Evolutionary conservation across 2,329 filamentous ascomycete genomes (phyloP), one percentile per base, ranked within the genome.

Genomic region (Ilyonectria destructans): DNA sequence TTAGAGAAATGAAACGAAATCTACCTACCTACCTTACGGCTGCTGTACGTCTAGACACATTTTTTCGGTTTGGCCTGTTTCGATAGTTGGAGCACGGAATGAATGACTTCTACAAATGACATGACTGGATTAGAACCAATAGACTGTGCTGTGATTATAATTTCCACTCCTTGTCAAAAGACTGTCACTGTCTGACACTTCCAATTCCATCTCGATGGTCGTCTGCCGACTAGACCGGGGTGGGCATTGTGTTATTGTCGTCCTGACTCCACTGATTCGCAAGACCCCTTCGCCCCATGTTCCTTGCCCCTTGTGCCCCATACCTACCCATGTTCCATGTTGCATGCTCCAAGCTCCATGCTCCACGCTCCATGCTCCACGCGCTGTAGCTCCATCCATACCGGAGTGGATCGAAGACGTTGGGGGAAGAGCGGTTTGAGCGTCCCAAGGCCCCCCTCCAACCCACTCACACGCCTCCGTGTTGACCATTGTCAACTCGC

Each of bases 261-360:
- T 17, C 15, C 15, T 10, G 35, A 45, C 58, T 61, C 58, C 58
- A 45, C 58, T 61, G 58, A 61, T 61, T 61, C 58, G 48, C 58
- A 54, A 40, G 35, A 51, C 54, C 23, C 45, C 45, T 17, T 35
- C 21, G 35, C 23, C 48, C 46, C 57, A 37, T 54, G 35, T 43
- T 45, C 23, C 33, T 35, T 17, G 57, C 9, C 46, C 48, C 43
- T 58, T 33, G 56, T 49, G 19, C 35, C 55, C 56, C 56, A 58
- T 43, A 43, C 10, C 43, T 23, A 54, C 51, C 51, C 51, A 54
- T 54, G 51, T 15, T 35, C n/a, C n/a, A 10, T 10, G n/a, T 17
- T 52, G 5, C 15, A 33, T 12, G 31, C 31, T 33, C 31, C 31
- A 33, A 2, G 31, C 31, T 21, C 43, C 29, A 19, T 12, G n/a